Evolutionary conservation across 768 basidiomycete genomes (phyloP).

Genomic region (Suillus spraguei): DNA sequence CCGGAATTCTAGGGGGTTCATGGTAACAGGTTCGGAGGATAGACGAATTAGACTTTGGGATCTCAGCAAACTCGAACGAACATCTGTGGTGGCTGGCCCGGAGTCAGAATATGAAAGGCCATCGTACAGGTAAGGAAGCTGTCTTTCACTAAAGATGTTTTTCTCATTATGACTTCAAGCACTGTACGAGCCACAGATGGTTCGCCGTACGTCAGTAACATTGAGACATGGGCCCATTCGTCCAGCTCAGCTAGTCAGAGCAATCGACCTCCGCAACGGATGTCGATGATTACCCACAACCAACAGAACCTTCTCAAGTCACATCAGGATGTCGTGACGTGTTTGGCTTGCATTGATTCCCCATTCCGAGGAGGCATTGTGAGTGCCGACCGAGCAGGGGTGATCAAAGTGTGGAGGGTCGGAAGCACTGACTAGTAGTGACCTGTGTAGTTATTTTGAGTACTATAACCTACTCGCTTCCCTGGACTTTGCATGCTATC

Average conservation of each 20-base stretch:
- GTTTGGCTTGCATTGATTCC: constrained; percentile 84
- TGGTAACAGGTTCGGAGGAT: constrained; percentile 91
- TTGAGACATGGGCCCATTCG: constrained; percentile 63
- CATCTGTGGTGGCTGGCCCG: constrained; percentile 76
- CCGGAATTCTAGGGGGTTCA: constrained; percentile 61
- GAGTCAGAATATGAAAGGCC: constrained; percentile 79
- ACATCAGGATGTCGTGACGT: constrained; percentile 90
- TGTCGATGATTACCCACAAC: constrained; percentile 76
- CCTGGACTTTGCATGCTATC: not conserved
- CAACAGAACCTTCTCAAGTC: constrained; percentile 84
- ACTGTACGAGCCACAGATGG: constrained; percentile 39
- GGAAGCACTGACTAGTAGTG: constrained; percentile 47
- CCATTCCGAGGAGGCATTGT: constrained; percentile 92
- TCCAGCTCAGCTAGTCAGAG: constrained; percentile 47
- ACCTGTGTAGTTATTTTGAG: constrained; percentile 15
- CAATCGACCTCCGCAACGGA: constrained; percentile 73
- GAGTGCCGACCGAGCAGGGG: constrained; percentile 89
- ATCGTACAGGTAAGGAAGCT: constrained; percentile 62
- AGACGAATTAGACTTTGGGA: constrained; percentile 89
- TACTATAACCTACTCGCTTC: not conserved
- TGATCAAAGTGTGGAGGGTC: constrained; percentile 88
- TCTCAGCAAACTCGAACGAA: constrained; percentile 68
- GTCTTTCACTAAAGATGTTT: no score
- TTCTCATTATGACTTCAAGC: constrained; percentile 23
- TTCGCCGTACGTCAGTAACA: constrained; percentile 48